Conservation (phyloP, 306 rosid genomes). For the Trifolium dubium region DNA sequence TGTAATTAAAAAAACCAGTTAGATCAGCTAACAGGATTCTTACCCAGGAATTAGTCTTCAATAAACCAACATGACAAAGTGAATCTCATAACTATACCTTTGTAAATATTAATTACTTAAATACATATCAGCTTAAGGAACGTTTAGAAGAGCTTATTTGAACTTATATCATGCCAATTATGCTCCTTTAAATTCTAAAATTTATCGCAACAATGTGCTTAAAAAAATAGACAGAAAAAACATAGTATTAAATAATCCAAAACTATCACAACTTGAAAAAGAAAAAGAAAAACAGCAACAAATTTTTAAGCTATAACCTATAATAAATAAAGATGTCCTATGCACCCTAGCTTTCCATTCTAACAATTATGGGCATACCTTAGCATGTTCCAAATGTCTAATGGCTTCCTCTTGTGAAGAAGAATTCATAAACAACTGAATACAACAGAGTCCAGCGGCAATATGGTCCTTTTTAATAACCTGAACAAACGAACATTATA, state of each 20-base stretch:
- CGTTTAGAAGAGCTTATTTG: not conserved
- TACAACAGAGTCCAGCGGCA: conserved; percentile 97
- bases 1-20: not conserved
- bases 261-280: conserved; percentile 11
- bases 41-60: conserved; percentile 30
- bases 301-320: not conserved
- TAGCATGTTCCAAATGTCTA: conserved; percentile 90
- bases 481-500: conserved; percentile 49
- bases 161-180: not conserved
- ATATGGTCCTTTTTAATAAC: conserved; percentile 91
- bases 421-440: conserved; percentile 93
- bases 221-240: conserved; percentile 18
- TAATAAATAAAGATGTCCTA: not conserved
- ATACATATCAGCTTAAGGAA: not conserved
- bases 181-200: conserved; percentile 19
- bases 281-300: not conserved
- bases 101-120: conserved; percentile 12
- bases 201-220: conserved; percentile 7
- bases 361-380: conserved; percentile 60
- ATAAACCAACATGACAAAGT: not conserved
- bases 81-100: conserved; percentile 10
- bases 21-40: conserved; percentile 22
- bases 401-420: conserved; percentile 88
- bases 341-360: conserved; percentile 11
- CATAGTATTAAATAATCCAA: not conserved